Percentiles rank a stretch among this genome's conserved stretches.
Evolutionary conservation across 805 yeast genomes (phyloP).

Genomic region (Pichia nanzhaoensis): DNA sequence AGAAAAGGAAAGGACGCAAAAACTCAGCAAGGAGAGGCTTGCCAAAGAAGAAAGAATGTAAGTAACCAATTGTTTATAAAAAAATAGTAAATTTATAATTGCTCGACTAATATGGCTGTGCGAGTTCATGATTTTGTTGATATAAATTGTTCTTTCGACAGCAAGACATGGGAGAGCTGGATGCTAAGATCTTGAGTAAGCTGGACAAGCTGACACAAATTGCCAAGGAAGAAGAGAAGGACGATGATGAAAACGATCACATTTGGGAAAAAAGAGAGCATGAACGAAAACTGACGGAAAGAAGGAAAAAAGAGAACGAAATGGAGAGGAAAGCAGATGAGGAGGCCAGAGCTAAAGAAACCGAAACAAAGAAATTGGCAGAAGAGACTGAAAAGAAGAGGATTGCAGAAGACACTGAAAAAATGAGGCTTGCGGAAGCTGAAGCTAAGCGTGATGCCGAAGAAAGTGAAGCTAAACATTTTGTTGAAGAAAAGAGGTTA

Average conservation of each 20-base stretch:
- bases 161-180: neutral
- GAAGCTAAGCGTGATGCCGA: neutral
- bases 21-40: slow-evolving; percentile 22
- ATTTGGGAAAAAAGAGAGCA: slow-evolving; percentile 5
- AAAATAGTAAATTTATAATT: neutral
- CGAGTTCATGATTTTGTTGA: neutral
- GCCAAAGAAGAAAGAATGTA: slow-evolving; percentile 24
- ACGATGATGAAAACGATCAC: slow-evolving; percentile 7
- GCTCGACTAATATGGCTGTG: neutral
- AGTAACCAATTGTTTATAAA: slow-evolving; percentile 6
- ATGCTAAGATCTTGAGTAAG: slow-evolving; percentile 2
- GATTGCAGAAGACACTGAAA: neutral
- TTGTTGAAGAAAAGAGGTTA: neutral
- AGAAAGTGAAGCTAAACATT: neutral
- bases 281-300: neutral
- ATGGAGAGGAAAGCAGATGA: neutral
- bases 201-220: slow-evolving; percentile 1
- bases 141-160: neutral
- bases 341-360: neutral
- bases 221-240: slow-evolving; percentile 4
- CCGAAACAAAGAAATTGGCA: neutral
- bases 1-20: slow-evolving; percentile 16
- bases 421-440: too few species aligned
- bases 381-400: neutral
- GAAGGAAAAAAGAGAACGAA: neutral